Percentiles rank a stretch among this genome's conserved stretches.
These are phyloP conservation scores for Globisporangium megalacanthum DNA, from an alignment of 352 stramenopile species.

Conservation along the genomic window DNA sequence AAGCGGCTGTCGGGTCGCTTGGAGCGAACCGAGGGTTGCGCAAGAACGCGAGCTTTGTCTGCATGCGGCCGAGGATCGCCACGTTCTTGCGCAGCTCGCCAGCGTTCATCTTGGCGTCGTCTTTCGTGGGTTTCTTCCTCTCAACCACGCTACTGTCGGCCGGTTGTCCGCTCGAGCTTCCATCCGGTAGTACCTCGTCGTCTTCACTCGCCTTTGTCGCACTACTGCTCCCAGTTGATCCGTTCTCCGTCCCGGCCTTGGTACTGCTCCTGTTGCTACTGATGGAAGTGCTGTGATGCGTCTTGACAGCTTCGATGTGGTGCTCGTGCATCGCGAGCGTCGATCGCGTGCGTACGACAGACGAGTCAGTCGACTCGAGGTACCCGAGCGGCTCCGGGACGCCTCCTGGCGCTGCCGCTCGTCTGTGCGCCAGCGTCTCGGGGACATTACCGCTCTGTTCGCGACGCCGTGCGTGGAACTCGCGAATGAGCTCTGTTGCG, in stretches of 20 bases:
- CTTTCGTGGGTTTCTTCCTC: not conserved
- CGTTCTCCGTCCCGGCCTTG: not conserved
- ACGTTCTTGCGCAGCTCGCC: slow-evolving; percentile 56
- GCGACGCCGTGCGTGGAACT: slow-evolving; percentile 35
- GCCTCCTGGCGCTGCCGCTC: slow-evolving; percentile 17
- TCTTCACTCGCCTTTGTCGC: not conserved
- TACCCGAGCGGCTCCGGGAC: slow-evolving; percentile 37
- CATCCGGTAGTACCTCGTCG: too few relatives aligned
- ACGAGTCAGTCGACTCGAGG: slow-evolving; percentile 43
- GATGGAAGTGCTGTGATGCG: slow-evolving; percentile 1
- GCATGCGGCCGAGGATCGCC: slow-evolving; percentile 67
- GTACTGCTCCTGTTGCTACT: not conserved
- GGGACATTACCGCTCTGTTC: slow-evolving; percentile 47
- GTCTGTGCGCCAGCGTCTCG: slow-evolving; percentile 1
- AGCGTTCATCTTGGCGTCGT: slow-evolving; percentile 29
- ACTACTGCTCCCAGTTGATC: not conserved
- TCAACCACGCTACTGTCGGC: not conserved
- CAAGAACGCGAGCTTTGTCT: slow-evolving; percentile 70
- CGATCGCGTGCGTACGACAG: slow-evolving; percentile 34
- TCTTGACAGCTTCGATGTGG: slow-evolving; percentile 43
- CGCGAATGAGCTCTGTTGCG: slow-evolving; percentile 46
- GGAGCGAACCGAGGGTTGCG: slow-evolving; percentile 52
- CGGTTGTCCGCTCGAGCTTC: not conserved
- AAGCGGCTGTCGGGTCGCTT: not conserved
- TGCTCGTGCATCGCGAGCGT: slow-evolving; percentile 39